These are phyloP conservation scores for Phaseolus coccineus DNA, from an alignment of 331 rosid species.

Conservation along the genomic window DNA sequence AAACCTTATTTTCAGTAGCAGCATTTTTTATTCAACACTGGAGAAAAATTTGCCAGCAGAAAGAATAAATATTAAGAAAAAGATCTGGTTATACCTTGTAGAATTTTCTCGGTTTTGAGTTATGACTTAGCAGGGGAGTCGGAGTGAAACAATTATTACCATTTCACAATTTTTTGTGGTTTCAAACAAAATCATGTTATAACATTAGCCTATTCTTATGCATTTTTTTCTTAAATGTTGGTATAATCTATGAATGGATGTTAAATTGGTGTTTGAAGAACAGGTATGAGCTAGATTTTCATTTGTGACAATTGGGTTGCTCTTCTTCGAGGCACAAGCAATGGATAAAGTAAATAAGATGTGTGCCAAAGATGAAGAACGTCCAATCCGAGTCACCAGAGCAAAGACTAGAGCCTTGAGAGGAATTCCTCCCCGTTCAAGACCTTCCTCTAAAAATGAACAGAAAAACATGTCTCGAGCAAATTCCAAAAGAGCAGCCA, in stretches of 20 bases:
- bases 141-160: background rate
- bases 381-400: conserved; percentile 71
- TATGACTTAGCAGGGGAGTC: background rate
- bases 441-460: conserved; percentile 55
- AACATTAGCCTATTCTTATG: no score
- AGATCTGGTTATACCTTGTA: background rate
- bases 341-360: conserved; percentile 62
- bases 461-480: conserved; percentile 43
- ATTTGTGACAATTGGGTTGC: conserved; percentile 48
- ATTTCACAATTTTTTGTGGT: background rate
- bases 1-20: background rate
- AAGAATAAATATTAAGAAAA: background rate
- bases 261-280: conserved; percentile 38
- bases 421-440: conserved; percentile 51
- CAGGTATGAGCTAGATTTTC: conserved; percentile 62
- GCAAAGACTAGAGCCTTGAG: conserved; percentile 74
- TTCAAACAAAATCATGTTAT: background rate
- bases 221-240: background rate
- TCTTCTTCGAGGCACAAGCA: conserved; percentile 60
- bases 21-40: background rate
- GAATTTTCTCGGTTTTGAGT: background rate
- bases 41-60: background rate
- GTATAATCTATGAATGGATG: conserved; percentile 35
- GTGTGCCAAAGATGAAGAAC: conserved; percentile 62
- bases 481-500: conserved; percentile 58